Base-by-base conservation (phyloP, 129 eudicot genomes). In the Helichrysum umbraculigerum region DNA sequence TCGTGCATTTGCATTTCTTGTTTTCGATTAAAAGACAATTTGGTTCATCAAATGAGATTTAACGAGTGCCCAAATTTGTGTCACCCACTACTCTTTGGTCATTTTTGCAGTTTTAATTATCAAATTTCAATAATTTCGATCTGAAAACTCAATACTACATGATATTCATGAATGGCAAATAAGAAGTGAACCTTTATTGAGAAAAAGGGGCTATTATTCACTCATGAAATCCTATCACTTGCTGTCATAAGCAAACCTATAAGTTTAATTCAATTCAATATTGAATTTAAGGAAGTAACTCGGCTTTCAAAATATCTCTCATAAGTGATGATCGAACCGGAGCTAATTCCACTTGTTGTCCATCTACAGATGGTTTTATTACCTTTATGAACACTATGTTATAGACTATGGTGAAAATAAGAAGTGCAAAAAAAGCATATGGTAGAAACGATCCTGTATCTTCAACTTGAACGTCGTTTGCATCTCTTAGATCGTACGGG, bases 291-390 rank as follows among this genome's bases (percentile, higher is more conserved):
- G 76, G 76, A 42, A 56, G 5, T 70, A 69, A 80, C 65, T 80
- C 75, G 47, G 66, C 62, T 78, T 79, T 69, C 66, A 62, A 59
- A 75, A 73, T 74, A 28, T 82, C 68, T 7, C 7, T 75, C 77
- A 80, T 80, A 66, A 73, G 28, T 3, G 83, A 85, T 47, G 57
- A 29, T 71, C 77, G 68, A 58, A 68, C 77, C 5, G 75, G 76
- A 73, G 80, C 65, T 29, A 84, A 66, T 63, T 81, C 86, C 15
- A 65, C 75, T 81, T 78, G 83, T 34, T 83, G 85, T 51, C 86
- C 84, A 79, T 87, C 92, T 29, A 83, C 17, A 14, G 89, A 75
- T 35, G 96, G 92, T 73, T 87, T 85, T 76, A 89, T 85, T 64
- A 89, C 83, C 15, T 80, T 73, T 39, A 76, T 17, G 69, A 87